Evolutionary conservation across 2,329 filamentous ascomycete species (phyloP).

Genomic region (Scytalidium lignicola): DNA sequence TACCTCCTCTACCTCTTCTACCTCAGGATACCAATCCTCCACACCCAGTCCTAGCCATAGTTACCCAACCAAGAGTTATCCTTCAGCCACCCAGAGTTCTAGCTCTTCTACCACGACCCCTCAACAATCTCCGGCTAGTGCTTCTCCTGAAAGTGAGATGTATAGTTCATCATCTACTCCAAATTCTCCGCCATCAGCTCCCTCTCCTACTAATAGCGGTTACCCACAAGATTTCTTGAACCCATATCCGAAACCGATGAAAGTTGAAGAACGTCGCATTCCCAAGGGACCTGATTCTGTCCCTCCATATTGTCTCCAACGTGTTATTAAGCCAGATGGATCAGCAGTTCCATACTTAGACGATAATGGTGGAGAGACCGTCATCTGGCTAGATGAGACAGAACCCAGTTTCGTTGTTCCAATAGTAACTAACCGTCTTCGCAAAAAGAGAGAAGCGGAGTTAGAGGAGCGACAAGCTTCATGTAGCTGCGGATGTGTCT

Average conservation of each 20-base stretch:
- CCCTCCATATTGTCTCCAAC: constrained; percentile 59
- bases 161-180: background rate
- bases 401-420: constrained; percentile 9
- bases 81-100: background rate
- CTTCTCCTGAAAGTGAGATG: background rate
- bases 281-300: constrained; percentile 23
- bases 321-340: constrained; percentile 52
- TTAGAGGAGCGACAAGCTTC: constrained; percentile 1
- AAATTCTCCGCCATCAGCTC: constrained; percentile 3
- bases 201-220: constrained; percentile 16
- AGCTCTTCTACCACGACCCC: background rate
- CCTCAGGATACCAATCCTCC: constrained; percentile 18
- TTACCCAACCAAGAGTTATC: constrained; percentile 8
- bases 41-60: constrained; percentile 15
- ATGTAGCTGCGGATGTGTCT: constrained; percentile 8
- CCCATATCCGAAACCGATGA: constrained; percentile 53
- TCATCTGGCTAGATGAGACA: constrained; percentile 24
- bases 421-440: constrained; percentile 7
- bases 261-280: constrained; percentile 58
- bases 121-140: background rate
- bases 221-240: constrained; percentile 16
- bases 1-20: no score
- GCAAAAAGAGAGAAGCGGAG: background rate
- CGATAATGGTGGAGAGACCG: constrained; percentile 16
- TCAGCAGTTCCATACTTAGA: constrained; percentile 15